Evolutionary conservation across 164 flowering plant species (phyloP), one percentile per base, ranked within the genome.

Genomic region (Cinnamomum chago): DNA sequence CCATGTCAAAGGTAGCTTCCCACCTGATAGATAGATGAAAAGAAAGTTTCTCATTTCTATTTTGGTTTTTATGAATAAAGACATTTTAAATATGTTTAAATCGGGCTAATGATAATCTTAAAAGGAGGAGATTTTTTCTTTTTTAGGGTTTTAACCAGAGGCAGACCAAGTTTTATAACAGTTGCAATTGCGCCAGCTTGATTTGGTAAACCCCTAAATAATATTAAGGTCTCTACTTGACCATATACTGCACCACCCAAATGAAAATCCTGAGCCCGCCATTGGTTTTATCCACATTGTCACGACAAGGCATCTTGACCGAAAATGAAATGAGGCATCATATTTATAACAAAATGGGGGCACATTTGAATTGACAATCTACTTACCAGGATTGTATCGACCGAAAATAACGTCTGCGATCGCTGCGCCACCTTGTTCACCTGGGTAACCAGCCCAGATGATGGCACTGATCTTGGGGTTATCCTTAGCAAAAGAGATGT

Each of bases 1-100:
- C 98, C 98, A 92, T 72, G 97, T 93, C 84, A 88, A 80, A 0
- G 97, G 97, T 30, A 92, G 72, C 73, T 82, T 86, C 51, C 95
- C 97, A 13, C 92, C 95, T 89, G 50, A 64, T 70, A 55, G 3
- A 67, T 30, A 9, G 17, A 83, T 84, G 20, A 89, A 52, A 15
- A 20, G 13, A 33, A 11, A 72, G 58, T 2, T 50, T 35, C 14
- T 23, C 58, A 20, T 47, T 65, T 17, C 0, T 52, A 13, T 52
- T 17, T 13, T 0, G 5, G 35, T 30, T 4, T 30, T 30, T 30
- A 30, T 0, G 35, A 30, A 4, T 30, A 30, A 30, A 30, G 5
- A 30, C 35, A 30, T 30, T 30, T 30, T 30, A 4, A 5, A 30
- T 30, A 30, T 30, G 35, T 30, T 30, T 30, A 30, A 30, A 30